These are phyloP conservation scores for Prunus mume DNA, from an alignment of 306 rosid species.

Conservation along the genomic window DNA sequence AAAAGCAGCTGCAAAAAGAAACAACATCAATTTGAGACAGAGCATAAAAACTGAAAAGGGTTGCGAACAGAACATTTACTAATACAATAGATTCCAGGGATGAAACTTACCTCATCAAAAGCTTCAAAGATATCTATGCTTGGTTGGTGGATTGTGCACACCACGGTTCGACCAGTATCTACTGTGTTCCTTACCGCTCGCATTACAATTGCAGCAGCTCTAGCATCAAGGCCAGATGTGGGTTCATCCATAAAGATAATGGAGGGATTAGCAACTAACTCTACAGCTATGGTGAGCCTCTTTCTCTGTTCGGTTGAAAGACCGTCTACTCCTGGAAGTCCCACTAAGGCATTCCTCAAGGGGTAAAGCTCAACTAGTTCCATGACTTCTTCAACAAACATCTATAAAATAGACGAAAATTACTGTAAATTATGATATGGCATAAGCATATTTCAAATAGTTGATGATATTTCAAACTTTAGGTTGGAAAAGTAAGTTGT, in stretches of 20 bases:
- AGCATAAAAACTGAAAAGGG: background rate
- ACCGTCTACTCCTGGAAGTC: conserved; percentile 46
- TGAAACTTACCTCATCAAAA: conserved; percentile 38
- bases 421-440: background rate
- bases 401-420: conserved; percentile 10
- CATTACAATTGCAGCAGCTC: conserved; percentile 51
- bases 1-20: conserved; percentile 27
- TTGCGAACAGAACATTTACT: background rate
- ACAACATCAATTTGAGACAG: background rate
- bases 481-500: too few species aligned
- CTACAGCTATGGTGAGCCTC: conserved; percentile 48
- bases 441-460: background rate
- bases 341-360: conserved; percentile 37
- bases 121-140: conserved; percentile 48
- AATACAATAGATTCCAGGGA: too few species aligned
- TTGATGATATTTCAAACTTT: too few species aligned
- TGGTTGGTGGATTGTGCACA: conserved; percentile 52
- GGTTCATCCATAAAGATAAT: conserved; percentile 50
- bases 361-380: conserved; percentile 38
- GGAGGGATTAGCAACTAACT: conserved; percentile 49
- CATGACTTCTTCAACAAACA: conserved; percentile 53
- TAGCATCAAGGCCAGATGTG: conserved; percentile 44
- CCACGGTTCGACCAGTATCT: conserved; percentile 46
- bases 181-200: conserved; percentile 45
- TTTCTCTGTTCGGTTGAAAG: conserved; percentile 48